Conservation (phyloP, 805 yeast species). For the Nakazawaea sp. region DNA sequence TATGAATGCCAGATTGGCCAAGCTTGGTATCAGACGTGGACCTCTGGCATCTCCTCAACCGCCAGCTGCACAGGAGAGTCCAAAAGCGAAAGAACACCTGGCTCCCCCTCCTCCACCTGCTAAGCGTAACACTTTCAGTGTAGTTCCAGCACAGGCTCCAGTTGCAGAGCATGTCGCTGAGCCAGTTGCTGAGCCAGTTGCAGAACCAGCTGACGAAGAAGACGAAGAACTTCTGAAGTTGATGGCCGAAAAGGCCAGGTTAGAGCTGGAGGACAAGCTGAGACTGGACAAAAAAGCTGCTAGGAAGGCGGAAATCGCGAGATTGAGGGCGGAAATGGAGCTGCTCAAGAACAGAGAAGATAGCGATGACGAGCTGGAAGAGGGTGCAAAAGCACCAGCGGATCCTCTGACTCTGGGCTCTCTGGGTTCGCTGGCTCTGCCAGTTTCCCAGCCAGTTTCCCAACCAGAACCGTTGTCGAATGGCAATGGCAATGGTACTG, state of each 20-base stretch:
- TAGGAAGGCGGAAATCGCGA: slow-evolving; percentile 36
- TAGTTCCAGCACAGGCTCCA: background rate
- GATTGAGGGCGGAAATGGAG: slow-evolving; percentile 24
- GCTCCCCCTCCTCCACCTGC: background rate
- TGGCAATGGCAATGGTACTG: too few species aligned
- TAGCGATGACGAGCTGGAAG: slow-evolving; percentile 25
- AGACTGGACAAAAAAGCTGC: slow-evolving; percentile 41
- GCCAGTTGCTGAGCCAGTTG: slow-evolving; percentile 2
- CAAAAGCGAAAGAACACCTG: background rate
- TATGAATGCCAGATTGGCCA: slow-evolving; percentile 82
- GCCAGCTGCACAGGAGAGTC: background rate
- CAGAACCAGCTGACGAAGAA: slow-evolving; percentile 11
- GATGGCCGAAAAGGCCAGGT: slow-evolving; percentile 9
- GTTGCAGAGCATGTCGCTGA: background rate
- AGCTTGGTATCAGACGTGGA: slow-evolving; percentile 56
- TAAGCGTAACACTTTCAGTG: background rate
- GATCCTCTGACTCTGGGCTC: slow-evolving; percentile 10
- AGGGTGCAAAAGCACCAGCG: slow-evolving; percentile 12
- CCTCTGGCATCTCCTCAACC: background rate
- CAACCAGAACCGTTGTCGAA: background rate
- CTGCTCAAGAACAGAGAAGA: slow-evolving; percentile 43
- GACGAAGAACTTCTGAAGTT: slow-evolving; percentile 7
- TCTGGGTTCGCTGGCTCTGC: background rate
- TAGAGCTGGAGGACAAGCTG: slow-evolving; percentile 39
- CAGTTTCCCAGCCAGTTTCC: background rate